phyloP scores from a whole-genome alignment of 2,329 filamentous ascomycete species.

The Neonectria ditissima region DNA sequence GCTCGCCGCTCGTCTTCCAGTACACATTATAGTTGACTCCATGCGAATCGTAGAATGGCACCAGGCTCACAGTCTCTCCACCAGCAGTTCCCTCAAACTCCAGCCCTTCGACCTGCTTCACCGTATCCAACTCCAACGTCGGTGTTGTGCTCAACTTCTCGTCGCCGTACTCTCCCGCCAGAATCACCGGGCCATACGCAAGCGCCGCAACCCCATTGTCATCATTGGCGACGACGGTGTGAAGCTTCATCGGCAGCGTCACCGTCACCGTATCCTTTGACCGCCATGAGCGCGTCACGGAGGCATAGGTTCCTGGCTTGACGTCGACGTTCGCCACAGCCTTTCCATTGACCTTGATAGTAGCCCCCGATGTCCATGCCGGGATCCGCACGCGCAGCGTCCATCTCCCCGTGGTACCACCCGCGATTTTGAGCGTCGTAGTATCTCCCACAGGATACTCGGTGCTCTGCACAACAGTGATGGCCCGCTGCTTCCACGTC shows the following conservation, averaged over 20 bases:
- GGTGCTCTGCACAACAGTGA: conserved; percentile 58
- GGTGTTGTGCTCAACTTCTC: conserved; percentile 43
- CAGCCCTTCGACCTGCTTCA: conserved; percentile 44
- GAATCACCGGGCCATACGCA: conserved; percentile 59
- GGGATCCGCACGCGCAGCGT: conserved; percentile 60
- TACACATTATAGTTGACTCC: conserved; percentile 58
- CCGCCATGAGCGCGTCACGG: conserved; percentile 55
- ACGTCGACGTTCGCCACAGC: conserved; percentile 38
- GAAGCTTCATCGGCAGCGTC: conserved; percentile 59
- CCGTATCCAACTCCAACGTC: conserved; percentile 45
- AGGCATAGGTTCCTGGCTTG: conserved; percentile 55
- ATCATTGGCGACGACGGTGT: conserved; percentile 60
- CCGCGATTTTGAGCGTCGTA: conserved; percentile 52
- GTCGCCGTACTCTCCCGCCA: conserved; percentile 60
- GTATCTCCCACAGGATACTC: conserved; percentile 56
- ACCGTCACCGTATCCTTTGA: conserved; percentile 57
- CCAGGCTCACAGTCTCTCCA: conserved; percentile 47
- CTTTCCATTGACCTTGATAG: conserved; percentile 57
- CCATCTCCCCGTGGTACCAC: conserved; percentile 45
- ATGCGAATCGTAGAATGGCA: conserved; percentile 56
- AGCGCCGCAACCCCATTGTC: conserved; percentile 56
- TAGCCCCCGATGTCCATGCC: conserved; percentile 55
- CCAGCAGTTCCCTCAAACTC: conserved; percentile 50
- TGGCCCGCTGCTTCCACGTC: conserved; percentile 55
- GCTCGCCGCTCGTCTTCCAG: conserved; percentile 45